A percentile compares a stretch with the other conserved stretches of the same genome.
Evolutionary conservation across 805 yeast species (phyloP).

Genomic region (Pichia exigua): DNA sequence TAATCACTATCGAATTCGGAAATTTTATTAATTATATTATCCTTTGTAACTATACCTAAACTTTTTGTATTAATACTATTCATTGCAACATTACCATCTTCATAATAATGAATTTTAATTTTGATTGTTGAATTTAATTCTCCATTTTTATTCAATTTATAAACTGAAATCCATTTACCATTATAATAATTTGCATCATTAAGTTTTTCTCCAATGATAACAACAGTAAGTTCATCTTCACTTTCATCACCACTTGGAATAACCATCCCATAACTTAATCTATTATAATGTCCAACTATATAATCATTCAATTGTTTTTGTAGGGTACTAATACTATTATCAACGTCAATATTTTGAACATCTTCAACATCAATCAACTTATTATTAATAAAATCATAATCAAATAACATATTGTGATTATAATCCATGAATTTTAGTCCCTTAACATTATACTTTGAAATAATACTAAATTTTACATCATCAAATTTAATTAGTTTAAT

Average conservation of each 20-base stretch:
- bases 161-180: slow-evolving; percentile 88
- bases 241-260: slow-evolving; percentile 28
- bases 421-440: slow-evolving; percentile 53
- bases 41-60: slow-evolving; percentile 11
- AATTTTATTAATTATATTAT: slow-evolving; percentile 38
- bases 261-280: slow-evolving; percentile 37
- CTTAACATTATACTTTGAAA: slow-evolving; percentile 40
- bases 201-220: slow-evolving; percentile 63
- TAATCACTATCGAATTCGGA: slow-evolving; percentile 48
- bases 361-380: slow-evolving; percentile 47
- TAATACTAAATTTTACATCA: slow-evolving; percentile 25
- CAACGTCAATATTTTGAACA: slow-evolving; percentile 8
- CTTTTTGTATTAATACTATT: slow-evolving; percentile 28
- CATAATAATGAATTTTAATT: slow-evolving; percentile 85
- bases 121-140: slow-evolving; percentile 45
- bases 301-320: slow-evolving; percentile 37
- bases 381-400: slow-evolving; percentile 47
- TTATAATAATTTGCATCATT: slow-evolving; percentile 78
- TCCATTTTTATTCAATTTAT: slow-evolving; percentile 35
- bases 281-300: slow-evolving; percentile 60
- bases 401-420: slow-evolving; percentile 39
- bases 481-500: slow-evolving; percentile 26
- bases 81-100: slow-evolving; percentile 90
- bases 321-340: slow-evolving; percentile 10
- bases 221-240: slow-evolving; percentile 33